These are phyloP conservation scores for Aspergillus nomiae DNA, from an alignment of 2,329 filamentous ascomycete genomes.

Conservation along the genomic window DNA sequence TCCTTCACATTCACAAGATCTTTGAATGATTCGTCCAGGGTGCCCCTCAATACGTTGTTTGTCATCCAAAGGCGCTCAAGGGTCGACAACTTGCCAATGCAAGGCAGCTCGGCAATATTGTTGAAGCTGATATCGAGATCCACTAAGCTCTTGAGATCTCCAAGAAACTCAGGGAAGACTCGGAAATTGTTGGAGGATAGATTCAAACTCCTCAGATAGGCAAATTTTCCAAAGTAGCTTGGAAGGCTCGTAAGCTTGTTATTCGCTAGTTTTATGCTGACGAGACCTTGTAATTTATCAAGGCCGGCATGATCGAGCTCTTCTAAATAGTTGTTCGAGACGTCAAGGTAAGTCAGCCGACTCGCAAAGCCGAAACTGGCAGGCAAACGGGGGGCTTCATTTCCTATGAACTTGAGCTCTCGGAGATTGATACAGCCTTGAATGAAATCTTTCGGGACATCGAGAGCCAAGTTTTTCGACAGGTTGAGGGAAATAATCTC, in stretches of 20 bases:
- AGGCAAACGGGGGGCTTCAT: constrained; percentile 85
- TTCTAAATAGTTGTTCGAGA: constrained; percentile 91
- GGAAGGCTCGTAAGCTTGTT: constrained; percentile 83
- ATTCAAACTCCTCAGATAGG: constrained; percentile 78
- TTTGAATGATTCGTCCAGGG: constrained; percentile 72
- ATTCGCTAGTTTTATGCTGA: constrained; percentile 91
- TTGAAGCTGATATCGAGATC: constrained; percentile 98
- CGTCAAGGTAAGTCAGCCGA: constrained; percentile 83
- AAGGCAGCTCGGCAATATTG: constrained; percentile 74
- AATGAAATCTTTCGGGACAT: constrained; percentile 94
- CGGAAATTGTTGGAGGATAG: constrained; percentile 91
- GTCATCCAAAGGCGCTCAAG: constrained; percentile 92
- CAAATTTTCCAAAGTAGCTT: constrained; percentile 78
- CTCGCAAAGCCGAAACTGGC: constrained; percentile 79
- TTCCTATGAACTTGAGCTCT: constrained; percentile 94
- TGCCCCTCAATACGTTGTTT: constrained; percentile 82
- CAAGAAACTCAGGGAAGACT: constrained; percentile 81
- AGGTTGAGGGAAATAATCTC: constrained; percentile 96
- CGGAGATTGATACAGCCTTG: constrained; percentile 87
- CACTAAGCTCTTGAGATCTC: constrained; percentile 77
- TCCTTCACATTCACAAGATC: constrained; percentile 79
- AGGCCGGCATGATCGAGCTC: constrained; percentile 84
- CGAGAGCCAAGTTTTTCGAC: constrained; percentile 86
- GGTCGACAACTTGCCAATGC: constrained; percentile 75
- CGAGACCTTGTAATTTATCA: constrained; percentile 70